A percentile compares a stretch with the other conserved stretches of the same genome.
Conservation (phyloP, 1,284 basidiomycete species). For the Trametes sp. region DNA sequence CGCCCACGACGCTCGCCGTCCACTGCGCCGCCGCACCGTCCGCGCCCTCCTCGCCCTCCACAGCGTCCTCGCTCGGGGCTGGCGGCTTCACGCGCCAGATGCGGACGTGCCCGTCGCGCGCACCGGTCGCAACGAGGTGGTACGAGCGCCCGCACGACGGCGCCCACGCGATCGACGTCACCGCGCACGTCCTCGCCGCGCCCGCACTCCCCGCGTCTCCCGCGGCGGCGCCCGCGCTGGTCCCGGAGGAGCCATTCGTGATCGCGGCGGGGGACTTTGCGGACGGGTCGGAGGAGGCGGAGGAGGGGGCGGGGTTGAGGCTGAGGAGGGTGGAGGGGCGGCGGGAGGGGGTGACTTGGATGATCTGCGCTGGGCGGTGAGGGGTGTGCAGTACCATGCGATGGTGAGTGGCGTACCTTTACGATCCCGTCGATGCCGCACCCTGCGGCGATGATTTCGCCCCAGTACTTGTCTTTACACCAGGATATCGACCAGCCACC, state of each 20-base stretch:
- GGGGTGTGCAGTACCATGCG: conserved; percentile 6
- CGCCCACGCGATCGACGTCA: conserved; percentile 89
- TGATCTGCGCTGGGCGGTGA: conserved; percentile 48
- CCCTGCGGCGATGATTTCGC: conserved; percentile 82
- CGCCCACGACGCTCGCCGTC: conserved; percentile 78
- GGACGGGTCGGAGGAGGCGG: conserved; percentile 33
- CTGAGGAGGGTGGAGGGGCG: conserved; percentile 45
- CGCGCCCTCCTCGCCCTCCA: conserved; percentile 43
- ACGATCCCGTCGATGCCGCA: conserved; percentile 77
- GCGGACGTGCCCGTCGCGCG: conserved; percentile 84
- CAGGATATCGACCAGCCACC: conserved; percentile 93
- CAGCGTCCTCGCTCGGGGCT: conserved; percentile 38
- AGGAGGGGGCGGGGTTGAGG: conserved; percentile 42
- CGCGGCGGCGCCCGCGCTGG: neutral
- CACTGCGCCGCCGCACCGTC: conserved; percentile 66
- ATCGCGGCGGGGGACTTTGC: conserved; percentile 16
- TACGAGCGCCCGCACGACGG: conserved; percentile 91
- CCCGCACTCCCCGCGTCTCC: conserved; percentile 26
- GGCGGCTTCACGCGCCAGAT: conserved; percentile 85
- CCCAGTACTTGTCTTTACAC: conserved; percentile 96
- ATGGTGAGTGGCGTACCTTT: conserved; percentile 61
- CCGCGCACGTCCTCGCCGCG: conserved; percentile 59
- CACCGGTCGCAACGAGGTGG: conserved; percentile 90
- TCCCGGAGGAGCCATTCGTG: neutral
- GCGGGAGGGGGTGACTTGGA: conserved; percentile 62